Evolutionary conservation across 768 basidiomycete species (phyloP), one percentile per base, ranked within the genome.

Genomic region (Lentinula lateritia): DNA sequence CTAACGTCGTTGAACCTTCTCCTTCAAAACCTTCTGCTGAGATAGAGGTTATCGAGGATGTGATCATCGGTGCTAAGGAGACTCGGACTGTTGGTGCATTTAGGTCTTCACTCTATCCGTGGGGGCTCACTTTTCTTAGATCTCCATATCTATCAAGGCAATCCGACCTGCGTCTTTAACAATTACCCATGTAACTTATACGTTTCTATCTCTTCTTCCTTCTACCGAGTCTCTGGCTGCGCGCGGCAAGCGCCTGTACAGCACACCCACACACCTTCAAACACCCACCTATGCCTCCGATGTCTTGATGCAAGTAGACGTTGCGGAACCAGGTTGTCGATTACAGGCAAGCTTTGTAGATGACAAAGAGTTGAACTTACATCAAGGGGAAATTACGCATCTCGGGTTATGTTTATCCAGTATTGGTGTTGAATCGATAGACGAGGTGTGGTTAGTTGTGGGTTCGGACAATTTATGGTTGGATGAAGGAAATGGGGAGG

Each of bases 241-340:
- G 38, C 87, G 85, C n/a, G 94, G 95, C 13, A 83, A 79, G 50
- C 78, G 94, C 55, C 76, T 97, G 10, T 85, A 95, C 57, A 83
- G 86, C 58, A 94, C 93, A 2, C 79, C 82, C 35, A 75, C 81
- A 13, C 90, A 95, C 66, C 78, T 87, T 50, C 84, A 88, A 64
- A 78, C 71, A 34, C 84, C 84, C 10, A 83, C 84, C 2, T 95
- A 96, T 69, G 88, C 86, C 9, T 80, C 86, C 9, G 89, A 96
- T 69, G 71, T 82, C 6, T 66, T 82, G 36, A 78, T 92, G 65
- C 76, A 75, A 39, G 76, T 89, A 5, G 78, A 84, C 10, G 82
- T 97, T 10, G 82, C 84, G 50, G 80, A 86, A 43, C 80, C 86
- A 2, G 78, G 82, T 34, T 88, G 92, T 60, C 82, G 85, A 56